Conservation (phyloP, 2,329 filamentous ascomycete genomes). For the Cladophialophora chaetospira region DNA sequence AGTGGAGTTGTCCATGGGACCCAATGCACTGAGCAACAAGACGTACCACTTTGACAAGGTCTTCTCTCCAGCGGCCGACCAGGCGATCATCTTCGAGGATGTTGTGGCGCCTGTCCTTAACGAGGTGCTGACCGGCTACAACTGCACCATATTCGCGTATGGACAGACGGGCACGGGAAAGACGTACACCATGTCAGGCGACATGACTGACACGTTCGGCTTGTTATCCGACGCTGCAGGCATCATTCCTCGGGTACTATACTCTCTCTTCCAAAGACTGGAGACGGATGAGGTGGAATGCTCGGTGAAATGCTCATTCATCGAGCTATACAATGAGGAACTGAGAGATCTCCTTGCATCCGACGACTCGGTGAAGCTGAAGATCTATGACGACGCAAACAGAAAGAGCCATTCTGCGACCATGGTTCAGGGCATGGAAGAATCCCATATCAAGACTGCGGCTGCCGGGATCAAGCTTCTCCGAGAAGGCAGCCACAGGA, state of each 20-base stretch:
- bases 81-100: conserved; percentile 91
- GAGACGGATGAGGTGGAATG: conserved; percentile 77
- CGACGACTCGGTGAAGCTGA: conserved; percentile 83
- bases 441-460: conserved; percentile 85
- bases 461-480: conserved; percentile 84
- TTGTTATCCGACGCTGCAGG: conserved; percentile 88
- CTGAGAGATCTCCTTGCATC: conserved; percentile 81
- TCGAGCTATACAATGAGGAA: conserved; percentile 98
- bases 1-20: conserved; percentile 87
- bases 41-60: conserved; percentile 96
- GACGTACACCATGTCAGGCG: conserved; percentile 98
- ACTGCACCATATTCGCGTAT: conserved; percentile 98
- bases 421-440: conserved; percentile 95
- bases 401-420: conserved; percentile 84
- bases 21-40: conserved; percentile 91
- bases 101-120: conserved; percentile 90
- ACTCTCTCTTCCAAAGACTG: conserved; percentile 83
- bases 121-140: conserved; percentile 94
- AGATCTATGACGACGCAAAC: conserved; percentile 90
- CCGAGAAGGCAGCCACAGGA: conserved; percentile 84
- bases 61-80: conserved; percentile 91
- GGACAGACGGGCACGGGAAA: conserved; percentile 98
- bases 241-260: conserved; percentile 89
- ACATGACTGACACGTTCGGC: conserved; percentile 85
- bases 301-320: conserved; percentile 96